These are phyloP conservation scores for Aurinia saxatilis DNA, from an alignment of 345 rosid genomes.

Conservation along the genomic window DNA sequence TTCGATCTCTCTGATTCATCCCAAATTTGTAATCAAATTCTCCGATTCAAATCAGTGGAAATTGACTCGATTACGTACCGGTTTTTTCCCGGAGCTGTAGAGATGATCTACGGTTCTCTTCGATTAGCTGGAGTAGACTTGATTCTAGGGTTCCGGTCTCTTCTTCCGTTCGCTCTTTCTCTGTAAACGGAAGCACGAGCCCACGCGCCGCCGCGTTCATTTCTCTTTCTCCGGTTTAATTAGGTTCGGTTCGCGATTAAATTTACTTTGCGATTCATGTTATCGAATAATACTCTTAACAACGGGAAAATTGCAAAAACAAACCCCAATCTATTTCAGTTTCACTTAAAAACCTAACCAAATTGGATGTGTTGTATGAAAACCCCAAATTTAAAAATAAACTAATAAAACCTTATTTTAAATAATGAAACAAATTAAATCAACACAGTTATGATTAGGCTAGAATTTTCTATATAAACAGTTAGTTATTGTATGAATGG, in stretches of 20 bases:
- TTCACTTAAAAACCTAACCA: no score
- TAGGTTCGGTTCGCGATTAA: not conserved
- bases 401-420: no score
- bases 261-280: not conserved
- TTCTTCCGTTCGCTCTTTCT: slow-evolving; percentile 24
- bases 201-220: slow-evolving; percentile 39
- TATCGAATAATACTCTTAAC: not conserved
- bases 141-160: slow-evolving; percentile 46
- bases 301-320: no score
- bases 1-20: slow-evolving; percentile 51
- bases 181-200: slow-evolving; percentile 24
- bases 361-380: no score
- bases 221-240: not conserved
- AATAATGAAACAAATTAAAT: no score
- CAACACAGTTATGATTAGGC: no score
- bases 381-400: no score
- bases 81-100: slow-evolving; percentile 57
- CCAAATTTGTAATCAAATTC: not conserved
- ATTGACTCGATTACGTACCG: slow-evolving; percentile 26
- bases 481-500: no score
- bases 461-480: no score
- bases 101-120: slow-evolving; percentile 51
- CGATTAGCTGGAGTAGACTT: slow-evolving; percentile 50
- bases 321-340: no score
- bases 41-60: not conserved